These are phyloP conservation scores for Fusarium transvaalense DNA, from an alignment of 2,329 filamentous ascomycete species.

Conservation along the genomic window DNA sequence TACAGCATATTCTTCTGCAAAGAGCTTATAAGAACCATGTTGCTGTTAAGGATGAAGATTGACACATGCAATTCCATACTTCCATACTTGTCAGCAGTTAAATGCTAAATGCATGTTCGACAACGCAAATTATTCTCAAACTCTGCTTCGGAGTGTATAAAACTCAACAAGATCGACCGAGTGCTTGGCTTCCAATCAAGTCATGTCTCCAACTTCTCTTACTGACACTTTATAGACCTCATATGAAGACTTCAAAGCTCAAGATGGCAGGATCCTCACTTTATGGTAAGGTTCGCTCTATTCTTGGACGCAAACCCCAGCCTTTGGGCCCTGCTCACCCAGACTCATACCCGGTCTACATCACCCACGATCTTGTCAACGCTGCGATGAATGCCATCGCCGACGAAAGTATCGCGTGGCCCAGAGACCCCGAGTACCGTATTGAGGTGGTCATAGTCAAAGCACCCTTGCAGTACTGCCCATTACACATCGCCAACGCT, in stretches of 20 bases:
- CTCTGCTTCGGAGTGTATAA: neutral
- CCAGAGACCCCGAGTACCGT: slow-evolving; percentile 1
- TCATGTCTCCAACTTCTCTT: neutral
- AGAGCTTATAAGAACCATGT: neutral
- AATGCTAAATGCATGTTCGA: neutral
- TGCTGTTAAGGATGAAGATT: no score
- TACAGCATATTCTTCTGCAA: neutral
- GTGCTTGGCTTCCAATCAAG: neutral
- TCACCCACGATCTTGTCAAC: slow-evolving; percentile 15
- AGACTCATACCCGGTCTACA: slow-evolving; percentile 10
- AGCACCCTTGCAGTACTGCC: slow-evolving; percentile 12
- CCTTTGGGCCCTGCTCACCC: slow-evolving; percentile 14
- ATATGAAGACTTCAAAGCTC: neutral
- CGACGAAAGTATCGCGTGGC: slow-evolving; percentile 2
- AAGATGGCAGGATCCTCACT: neutral
- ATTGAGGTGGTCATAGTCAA: slow-evolving; percentile 8
- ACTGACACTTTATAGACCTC: neutral
- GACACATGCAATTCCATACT: neutral
- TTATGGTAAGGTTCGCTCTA: neutral
- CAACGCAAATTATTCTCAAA: neutral
- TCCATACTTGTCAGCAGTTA: no score
- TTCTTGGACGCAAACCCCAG: neutral
- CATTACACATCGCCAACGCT: neutral
- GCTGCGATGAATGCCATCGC: neutral
- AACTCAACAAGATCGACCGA: neutral